Evolutionary conservation across 768 basidiomycete species (phyloP).

Genomic region (Chiua virens): DNA sequence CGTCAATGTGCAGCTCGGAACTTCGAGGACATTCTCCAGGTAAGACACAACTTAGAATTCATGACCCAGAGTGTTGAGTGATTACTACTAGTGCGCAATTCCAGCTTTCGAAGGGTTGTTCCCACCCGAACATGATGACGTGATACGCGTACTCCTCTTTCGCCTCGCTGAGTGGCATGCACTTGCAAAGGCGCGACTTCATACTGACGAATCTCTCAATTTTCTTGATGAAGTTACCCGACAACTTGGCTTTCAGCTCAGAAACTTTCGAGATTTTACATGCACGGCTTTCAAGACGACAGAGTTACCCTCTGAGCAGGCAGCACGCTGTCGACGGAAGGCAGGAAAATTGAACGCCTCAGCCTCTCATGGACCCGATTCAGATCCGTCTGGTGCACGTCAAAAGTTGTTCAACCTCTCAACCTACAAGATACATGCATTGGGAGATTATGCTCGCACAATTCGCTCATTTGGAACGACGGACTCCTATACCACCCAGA

Average conservation of each 20-base stretch:
- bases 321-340: constrained; percentile 13
- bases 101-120: constrained; percentile 34
- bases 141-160: constrained; percentile 23
- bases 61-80: no score
- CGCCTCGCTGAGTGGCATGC: constrained; percentile 34
- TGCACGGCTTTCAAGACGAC: constrained; percentile 25
- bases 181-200: constrained; percentile 34
- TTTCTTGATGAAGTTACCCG: constrained; percentile 18
- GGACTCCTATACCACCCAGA: constrained; percentile 35
- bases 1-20: constrained; percentile 38
- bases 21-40: constrained; percentile 47
- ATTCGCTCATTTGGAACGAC: constrained; percentile 35
- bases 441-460: constrained; percentile 32
- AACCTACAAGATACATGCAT: constrained; percentile 36
- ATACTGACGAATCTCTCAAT: constrained; percentile 27
- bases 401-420: constrained; percentile 29
- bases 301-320: constrained; percentile 24
- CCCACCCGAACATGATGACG: constrained; percentile 19
- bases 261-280: constrained; percentile 24
- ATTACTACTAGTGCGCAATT: constrained; percentile 29
- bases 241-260: constrained; percentile 15
- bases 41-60: not conserved
- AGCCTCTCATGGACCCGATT: not conserved
- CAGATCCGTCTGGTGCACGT: not conserved
- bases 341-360: not conserved